Evolutionary conservation across 2,329 filamentous ascomycete species (phyloP), one percentile per base, ranked within the genome.

Genomic region (Penicillium vulpinum): DNA sequence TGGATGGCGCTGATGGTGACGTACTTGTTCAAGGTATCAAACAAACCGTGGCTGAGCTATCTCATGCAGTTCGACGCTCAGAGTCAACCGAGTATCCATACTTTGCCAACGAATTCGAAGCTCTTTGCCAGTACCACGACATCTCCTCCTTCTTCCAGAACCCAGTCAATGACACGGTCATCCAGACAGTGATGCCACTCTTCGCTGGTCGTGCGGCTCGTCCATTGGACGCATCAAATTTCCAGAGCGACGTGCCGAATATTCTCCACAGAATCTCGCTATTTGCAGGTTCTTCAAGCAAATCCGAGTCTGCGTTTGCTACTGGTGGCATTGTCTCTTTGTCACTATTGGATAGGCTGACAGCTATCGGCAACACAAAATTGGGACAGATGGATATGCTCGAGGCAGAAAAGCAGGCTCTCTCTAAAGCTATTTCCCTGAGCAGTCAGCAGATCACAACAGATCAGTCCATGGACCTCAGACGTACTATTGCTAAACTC

Each of bases 341-440:
- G 22, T 80, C 81, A 0, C 67, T 90, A 4, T 75, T 90, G 63
- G 75, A 77, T 15, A 86, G 82, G 62, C 72, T 88, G 45, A 76
- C 81, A 49, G 74, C 71, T 1, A 71, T 86, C 18, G 74, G 75
- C 13, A 76, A 80, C 24, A 83, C 87, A 0, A 82, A 77, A 44
- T 75, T 91, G 38, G 81, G 81, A 44, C 84, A 85, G 40, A 75
- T 91, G 46, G 79, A 83, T 43, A 78, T 88, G 18, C 77, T 91
- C 0, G 86, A 89, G 70, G 77, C 79, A 1, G 88, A 91, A 67
- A 74, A 90, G 48, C 85, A 85, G 9, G 76, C 83, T 3, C 75
- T 90, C 57, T 84, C 84, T 10, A 78, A 79, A 43, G 81, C 85
- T 54, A 64, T 89, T 26, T 74, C 81, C 46, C 69, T 73, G 35